Evolutionary conservation across 2,329 filamentous ascomycete genomes (phyloP), one percentile per base, ranked within the genome.

Genomic region (Leptosphaerulina australis): DNA sequence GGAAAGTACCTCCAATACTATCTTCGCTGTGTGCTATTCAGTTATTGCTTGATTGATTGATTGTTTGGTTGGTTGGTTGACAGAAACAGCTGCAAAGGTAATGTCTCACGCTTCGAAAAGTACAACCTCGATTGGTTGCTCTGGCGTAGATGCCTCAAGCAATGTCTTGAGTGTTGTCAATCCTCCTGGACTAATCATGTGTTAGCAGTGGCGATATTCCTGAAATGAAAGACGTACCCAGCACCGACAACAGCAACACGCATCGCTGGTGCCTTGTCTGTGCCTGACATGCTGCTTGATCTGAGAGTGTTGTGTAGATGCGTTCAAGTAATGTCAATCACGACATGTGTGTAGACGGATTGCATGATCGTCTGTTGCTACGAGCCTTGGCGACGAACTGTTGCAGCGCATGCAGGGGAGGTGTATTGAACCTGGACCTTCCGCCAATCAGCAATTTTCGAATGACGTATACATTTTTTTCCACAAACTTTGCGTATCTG

Each of bases 1-100:
- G 68, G 59, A 81, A 81, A 0, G 77, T 79, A 2, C 79, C 79
- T 2, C 78, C 79, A 35, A 81, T 68, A 0, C 71, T 66, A 6
- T 68, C 60, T 45, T 77, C 73, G 20, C 67, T 69, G 37, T 36
- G 14, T 3, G 22, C 28, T 14, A 21, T 25, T 60, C 36, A 59
- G 52, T 21, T 24, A 12, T 28, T 30, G 24, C 14, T 24, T 17
- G 14, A 9, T 1, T 10, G 25, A 9, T 21, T 14, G 22, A 12
- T n/a, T n/a, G n/a, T n/a, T n/a, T n/a, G n/a, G n/a, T n/a, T n/a
- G n/a, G n/a, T n/a, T n/a, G n/a, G n/a, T n/a, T n/a, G n/a, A n/a
- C n/a, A n/a, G n/a, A n/a, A n/a, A n/a, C n/a, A n/a, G n/a, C n/a
- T n/a, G 4, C n/a, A 5, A 15, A 9, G 2, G 4, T 15, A 4